Evolutionary conservation across 2,329 filamentous ascomycete species (phyloP).

Genomic region (Ceratocystis ficicola): DNA sequence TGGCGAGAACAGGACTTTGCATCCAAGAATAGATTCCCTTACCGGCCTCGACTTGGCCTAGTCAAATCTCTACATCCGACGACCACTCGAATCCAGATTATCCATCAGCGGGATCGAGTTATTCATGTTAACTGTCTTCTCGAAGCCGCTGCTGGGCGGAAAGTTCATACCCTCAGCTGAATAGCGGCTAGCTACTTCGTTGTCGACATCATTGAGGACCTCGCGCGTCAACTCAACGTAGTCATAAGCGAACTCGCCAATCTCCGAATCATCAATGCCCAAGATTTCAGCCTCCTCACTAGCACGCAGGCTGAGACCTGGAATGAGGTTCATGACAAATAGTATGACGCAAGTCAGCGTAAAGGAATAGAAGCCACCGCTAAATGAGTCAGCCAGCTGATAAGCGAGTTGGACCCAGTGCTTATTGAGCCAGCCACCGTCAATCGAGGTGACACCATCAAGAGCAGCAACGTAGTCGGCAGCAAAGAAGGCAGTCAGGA

Average conservation of each 20-base stretch:
- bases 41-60: neutral
- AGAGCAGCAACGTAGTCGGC: constrained; percentile 73
- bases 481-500: constrained; percentile 71
- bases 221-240: constrained; percentile 70
- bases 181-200: constrained; percentile 35
- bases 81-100: constrained; percentile 25
- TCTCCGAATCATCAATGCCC: constrained; percentile 79
- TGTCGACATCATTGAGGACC: constrained; percentile 38
- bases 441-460: constrained; percentile 55
- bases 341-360: constrained; percentile 64
- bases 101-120: constrained; percentile 33
- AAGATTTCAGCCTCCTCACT: constrained; percentile 67
- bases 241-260: constrained; percentile 92
- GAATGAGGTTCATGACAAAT: constrained; percentile 66
- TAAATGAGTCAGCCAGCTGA: constrained; percentile 69
- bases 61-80: neutral
- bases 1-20: too few relatives aligned
- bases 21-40: too few relatives aligned
- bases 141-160: constrained; percentile 29
- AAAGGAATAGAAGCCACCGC: constrained; percentile 69
- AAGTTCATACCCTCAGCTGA: constrained; percentile 33
- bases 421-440: constrained; percentile 70
- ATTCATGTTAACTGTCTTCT: constrained; percentile 36
- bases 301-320: constrained; percentile 61
- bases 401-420: constrained; percentile 76